These are phyloP conservation scores for Trichoderma koningii DNA, from an alignment of 2,329 filamentous ascomycete species.

Conservation along the genomic window DNA sequence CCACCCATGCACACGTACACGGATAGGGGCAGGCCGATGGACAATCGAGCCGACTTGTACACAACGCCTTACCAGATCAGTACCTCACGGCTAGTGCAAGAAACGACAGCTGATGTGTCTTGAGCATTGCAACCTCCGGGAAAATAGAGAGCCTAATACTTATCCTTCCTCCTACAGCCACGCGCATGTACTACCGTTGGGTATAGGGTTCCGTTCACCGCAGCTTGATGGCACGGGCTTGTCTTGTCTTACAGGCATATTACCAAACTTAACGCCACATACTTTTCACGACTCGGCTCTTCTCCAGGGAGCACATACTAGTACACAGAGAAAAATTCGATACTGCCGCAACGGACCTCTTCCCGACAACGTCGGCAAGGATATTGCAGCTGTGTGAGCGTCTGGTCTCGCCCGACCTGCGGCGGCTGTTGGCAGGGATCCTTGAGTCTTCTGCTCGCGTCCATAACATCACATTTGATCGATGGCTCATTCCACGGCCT, in stretches of 20 bases:
- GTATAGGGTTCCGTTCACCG: too few species aligned
- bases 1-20: background rate
- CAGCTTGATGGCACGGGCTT: too few species aligned
- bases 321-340: background rate
- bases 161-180: too few species aligned
- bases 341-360: background rate
- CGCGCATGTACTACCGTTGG: too few species aligned
- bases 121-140: background rate
- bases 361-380: background rate
- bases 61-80: background rate
- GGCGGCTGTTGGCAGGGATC: background rate
- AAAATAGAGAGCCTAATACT: too few species aligned
- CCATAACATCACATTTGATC: constrained; percentile 6
- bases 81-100: background rate
- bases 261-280: constrained; percentile 11
- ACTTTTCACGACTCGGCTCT: background rate
- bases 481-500: background rate
- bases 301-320: background rate
- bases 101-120: background rate
- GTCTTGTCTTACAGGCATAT: constrained; percentile 3
- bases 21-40: background rate
- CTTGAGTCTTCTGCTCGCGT: background rate
- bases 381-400: background rate
- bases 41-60: too few species aligned
- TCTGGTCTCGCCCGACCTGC: constrained; percentile 7